Evolutionary conservation across 306 rosid species (phyloP).

Genomic region (Sicyos baderoa): DNA sequence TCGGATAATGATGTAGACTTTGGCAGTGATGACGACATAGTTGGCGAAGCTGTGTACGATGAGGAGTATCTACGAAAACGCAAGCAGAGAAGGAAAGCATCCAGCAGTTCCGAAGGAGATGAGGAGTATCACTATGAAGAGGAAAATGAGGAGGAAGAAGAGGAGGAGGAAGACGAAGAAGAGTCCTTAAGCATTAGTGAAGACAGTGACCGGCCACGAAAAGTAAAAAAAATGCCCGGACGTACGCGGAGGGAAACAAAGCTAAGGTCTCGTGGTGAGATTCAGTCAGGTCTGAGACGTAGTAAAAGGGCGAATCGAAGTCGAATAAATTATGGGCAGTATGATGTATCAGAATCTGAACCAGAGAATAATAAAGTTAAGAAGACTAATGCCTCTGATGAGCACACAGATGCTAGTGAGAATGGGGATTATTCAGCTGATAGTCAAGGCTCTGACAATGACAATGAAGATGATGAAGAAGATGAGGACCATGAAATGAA

Average conservation of each 20-base stretch:
- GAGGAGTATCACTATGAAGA: constrained; percentile 88
- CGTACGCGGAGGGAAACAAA: constrained; percentile 84
- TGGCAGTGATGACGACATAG: constrained; percentile 93
- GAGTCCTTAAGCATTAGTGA: constrained; percentile 75
- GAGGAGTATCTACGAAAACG: constrained; percentile 86
- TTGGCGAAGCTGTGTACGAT: constrained; percentile 92
- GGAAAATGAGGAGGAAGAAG: constrained; percentile 92
- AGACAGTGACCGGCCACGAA: constrained; percentile 73
- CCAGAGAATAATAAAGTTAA: constrained; percentile 53
- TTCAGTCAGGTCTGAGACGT: constrained; percentile 87
- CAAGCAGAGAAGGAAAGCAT: constrained; percentile 64
- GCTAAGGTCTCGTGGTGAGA: constrained; percentile 68
- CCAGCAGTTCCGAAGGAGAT: constrained; percentile 98
- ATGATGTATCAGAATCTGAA: constrained; percentile 84
- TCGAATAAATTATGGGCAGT: constrained; percentile 64
- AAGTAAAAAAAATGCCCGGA: constrained; percentile 51
- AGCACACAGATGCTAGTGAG: constrained; percentile 56
- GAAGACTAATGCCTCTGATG: constrained; percentile 48
- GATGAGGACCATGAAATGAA: constrained; percentile 55
- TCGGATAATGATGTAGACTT: constrained; percentile 73
- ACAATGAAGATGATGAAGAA: constrained; percentile 21
- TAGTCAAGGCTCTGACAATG: constrained; percentile 65
- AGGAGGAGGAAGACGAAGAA: constrained; percentile 73
- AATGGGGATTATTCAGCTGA: constrained; percentile 65
- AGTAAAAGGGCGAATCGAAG: constrained; percentile 90